Percentiles rank a stretch among this genome's conserved stretches.
Evolutionary conservation across 805 yeast species (phyloP).

Genomic region (Ogataea populi-albae): DNA sequence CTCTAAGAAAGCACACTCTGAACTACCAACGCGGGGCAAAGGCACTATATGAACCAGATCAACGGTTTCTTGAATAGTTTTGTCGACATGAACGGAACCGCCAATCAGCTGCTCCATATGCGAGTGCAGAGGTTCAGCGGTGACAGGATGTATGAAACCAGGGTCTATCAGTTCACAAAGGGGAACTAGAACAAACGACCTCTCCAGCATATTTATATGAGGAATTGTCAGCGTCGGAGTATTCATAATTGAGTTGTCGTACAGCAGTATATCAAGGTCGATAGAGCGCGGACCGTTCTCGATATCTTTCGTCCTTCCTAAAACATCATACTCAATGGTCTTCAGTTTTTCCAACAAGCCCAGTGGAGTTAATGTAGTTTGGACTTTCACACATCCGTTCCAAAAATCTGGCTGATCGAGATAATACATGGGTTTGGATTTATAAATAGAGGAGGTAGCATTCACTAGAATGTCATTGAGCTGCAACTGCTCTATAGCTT

Average conservation of each 20-base stretch:
- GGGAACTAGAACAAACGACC: slow-evolving; percentile 89
- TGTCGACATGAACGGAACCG: slow-evolving; percentile 22
- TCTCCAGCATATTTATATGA: slow-evolving; percentile 81
- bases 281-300: slow-evolving; percentile 92
- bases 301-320: slow-evolving; percentile 69
- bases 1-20: no score
- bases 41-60: slow-evolving; percentile 53
- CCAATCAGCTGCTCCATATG: slow-evolving; percentile 51
- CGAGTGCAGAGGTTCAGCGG: slow-evolving; percentile 73
- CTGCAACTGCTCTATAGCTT: slow-evolving; percentile 50
- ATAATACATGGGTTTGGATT: slow-evolving; percentile 91
- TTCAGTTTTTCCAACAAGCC: slow-evolving; percentile 62
- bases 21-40: slow-evolving; percentile 14
- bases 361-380: slow-evolving; percentile 62
- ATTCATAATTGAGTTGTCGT: slow-evolving; percentile 57
- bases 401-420: slow-evolving; percentile 75
- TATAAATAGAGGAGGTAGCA: slow-evolving; percentile 73
- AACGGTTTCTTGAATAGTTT: slow-evolving; percentile 46
- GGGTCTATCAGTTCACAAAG: slow-evolving; percentile 76
- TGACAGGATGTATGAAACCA: slow-evolving; percentile 71
- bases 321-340: slow-evolving; percentile 68
- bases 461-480: slow-evolving; percentile 43
- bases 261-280: slow-evolving; percentile 83
- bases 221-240: slow-evolving; percentile 67
- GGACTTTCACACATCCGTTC: slow-evolving; percentile 74